These are phyloP conservation scores for Saccharomyces hybrid DNA, from an alignment of 1,139 yeast genomes.

Conservation along the genomic window DNA sequence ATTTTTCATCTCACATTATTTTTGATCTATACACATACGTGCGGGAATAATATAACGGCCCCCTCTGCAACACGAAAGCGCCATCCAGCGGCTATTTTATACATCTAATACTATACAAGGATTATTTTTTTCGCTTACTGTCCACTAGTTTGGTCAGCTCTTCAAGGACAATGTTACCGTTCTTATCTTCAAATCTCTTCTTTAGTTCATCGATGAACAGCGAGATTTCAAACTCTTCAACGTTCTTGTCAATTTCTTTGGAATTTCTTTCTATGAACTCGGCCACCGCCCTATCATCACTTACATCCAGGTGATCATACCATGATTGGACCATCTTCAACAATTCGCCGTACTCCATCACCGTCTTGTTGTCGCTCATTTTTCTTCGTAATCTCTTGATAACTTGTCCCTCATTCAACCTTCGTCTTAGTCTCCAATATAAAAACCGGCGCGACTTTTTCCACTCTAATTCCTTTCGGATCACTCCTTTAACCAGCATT, in stretches of 20 bases:
- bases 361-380: constrained; percentile 52
- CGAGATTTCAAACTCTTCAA: constrained; percentile 53
- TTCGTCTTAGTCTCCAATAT: constrained; percentile 98
- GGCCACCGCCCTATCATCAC: constrained; percentile 72
- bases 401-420: constrained; percentile 86
- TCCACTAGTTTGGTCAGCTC: not conserved
- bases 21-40: not conserved
- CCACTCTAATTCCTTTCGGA: constrained; percentile 82
- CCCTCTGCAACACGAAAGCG: too few species aligned
- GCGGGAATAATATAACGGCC: too few species aligned
- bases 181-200: not conserved
- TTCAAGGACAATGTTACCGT: not conserved
- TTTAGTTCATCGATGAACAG: not conserved
- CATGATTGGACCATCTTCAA: constrained; percentile 48
- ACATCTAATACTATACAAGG: not conserved
- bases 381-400: constrained; percentile 66
- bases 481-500: constrained; percentile 81
- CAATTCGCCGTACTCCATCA: constrained; percentile 79
- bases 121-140: not conserved
- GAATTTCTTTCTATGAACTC: constrained; percentile 81
- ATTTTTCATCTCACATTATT: not conserved
- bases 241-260: constrained; percentile 47
- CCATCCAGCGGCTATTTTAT: not conserved
- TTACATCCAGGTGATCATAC: constrained; percentile 59
- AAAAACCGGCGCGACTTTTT: constrained; percentile 82